phyloP scores from a whole-genome alignment of 306 rosid species.

The Sechiopsis laciniata region DNA sequence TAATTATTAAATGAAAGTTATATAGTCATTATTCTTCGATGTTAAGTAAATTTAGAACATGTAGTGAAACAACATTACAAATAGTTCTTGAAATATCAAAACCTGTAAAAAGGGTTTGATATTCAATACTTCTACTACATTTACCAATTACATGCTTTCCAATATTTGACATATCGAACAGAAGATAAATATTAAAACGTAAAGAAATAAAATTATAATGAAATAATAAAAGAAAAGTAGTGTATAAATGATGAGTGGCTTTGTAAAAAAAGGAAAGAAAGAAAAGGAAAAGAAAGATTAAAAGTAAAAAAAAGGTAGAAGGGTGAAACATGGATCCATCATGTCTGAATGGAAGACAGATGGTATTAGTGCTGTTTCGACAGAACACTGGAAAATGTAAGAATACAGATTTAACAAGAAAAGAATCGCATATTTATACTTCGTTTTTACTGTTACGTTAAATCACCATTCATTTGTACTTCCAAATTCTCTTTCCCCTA shows the following conservation, averaged over 20 bases:
- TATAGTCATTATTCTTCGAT: too few relatives aligned
- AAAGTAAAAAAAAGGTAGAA: neutral
- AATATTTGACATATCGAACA: neutral
- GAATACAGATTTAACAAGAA: slow-evolving; percentile 1
- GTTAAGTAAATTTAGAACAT: neutral
- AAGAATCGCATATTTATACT: slow-evolving; percentile 16
- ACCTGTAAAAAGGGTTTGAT: neutral
- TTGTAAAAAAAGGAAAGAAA: too few relatives aligned
- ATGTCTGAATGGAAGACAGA: slow-evolving; percentile 43
- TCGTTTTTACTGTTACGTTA: slow-evolving; percentile 1
- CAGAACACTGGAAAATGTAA: slow-evolving; percentile 39
- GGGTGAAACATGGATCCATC: slow-evolving; percentile 40
- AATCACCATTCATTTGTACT: slow-evolving; percentile 16
- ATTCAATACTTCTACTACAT: neutral
- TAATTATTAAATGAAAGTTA: too few relatives aligned
- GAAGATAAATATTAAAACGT: neutral
- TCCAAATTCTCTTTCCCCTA: neutral
- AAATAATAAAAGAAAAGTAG: neutral
- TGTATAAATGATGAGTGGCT: too few relatives aligned
- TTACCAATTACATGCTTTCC: neutral
- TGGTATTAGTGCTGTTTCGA: slow-evolving; percentile 27
- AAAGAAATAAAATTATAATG: too few relatives aligned
- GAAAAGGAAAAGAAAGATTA: neutral
- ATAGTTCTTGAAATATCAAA: neutral
- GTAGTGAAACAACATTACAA: neutral